These are phyloP conservation scores for Vanrija sp. DNA, from an alignment of 1,284 basidiomycete genomes.

Conservation along the genomic window DNA sequence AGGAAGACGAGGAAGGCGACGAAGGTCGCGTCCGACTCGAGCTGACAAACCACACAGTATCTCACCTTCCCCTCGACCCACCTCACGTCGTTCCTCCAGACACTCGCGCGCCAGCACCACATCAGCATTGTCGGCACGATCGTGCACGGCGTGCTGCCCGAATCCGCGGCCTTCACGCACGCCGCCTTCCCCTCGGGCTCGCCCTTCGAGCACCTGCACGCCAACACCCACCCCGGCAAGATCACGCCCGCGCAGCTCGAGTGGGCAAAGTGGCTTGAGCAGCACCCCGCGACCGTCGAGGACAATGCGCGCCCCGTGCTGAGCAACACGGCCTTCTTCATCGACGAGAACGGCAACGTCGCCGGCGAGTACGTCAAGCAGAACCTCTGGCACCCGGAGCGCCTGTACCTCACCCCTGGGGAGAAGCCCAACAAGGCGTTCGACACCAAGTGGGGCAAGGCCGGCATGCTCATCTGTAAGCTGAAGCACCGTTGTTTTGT, in stretches of 20 bases:
- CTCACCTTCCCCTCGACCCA: constrained; percentile 33
- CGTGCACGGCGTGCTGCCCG: constrained; percentile 28
- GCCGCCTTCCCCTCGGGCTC: constrained; percentile 16
- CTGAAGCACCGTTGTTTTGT: neutral
- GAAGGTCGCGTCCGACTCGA: neutral
- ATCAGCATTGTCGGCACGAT: constrained; percentile 41
- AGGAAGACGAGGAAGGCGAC: neutral
- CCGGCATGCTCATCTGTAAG: constrained; percentile 45
- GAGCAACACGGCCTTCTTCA: constrained; percentile 44
- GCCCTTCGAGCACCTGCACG: constrained; percentile 33
- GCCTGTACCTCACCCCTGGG: constrained; percentile 42
- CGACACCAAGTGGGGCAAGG: constrained; percentile 45
- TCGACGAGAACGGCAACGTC: constrained; percentile 34
- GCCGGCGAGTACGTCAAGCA: constrained; percentile 41
- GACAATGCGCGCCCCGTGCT: constrained; percentile 22
- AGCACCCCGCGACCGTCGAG: constrained; percentile 15
- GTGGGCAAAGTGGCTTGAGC: constrained; percentile 33
- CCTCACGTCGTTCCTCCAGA: constrained; percentile 24
- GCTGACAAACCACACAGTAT: constrained; percentile 25
- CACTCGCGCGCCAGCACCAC: constrained; percentile 26
- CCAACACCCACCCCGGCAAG: constrained; percentile 9
- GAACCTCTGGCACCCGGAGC: constrained; percentile 49
- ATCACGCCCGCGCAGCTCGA: constrained; percentile 8
- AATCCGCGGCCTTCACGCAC: neutral
- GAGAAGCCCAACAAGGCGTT: constrained; percentile 35